A percentile compares a stretch with the other conserved stretches of the same genome.
Evolutionary conservation across 768 basidiomycete genomes (phyloP).

Genomic region (Boletellus emodensis): DNA sequence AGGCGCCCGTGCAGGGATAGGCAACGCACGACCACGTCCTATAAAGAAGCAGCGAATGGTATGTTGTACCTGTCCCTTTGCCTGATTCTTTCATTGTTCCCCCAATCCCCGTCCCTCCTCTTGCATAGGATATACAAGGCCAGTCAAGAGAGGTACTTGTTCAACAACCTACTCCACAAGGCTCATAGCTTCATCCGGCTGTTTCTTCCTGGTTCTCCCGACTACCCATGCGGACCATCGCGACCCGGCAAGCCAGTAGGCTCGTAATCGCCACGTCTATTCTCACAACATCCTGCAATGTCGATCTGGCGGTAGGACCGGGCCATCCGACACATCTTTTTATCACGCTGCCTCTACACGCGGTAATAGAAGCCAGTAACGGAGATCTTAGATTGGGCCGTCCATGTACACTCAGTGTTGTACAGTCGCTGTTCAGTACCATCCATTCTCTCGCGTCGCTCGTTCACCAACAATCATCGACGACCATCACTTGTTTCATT

Average conservation of each 20-base stretch:
- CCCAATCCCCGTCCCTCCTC: background rate
- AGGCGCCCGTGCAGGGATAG: conserved; percentile 56
- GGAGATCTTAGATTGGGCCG: conserved; percentile 11
- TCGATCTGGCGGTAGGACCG: conserved; percentile 8
- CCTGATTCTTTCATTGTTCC: background rate
- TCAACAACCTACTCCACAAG: conserved; percentile 73
- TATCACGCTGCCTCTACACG: conserved; percentile 8
- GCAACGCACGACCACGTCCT: conserved; percentile 59
- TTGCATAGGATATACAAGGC: conserved; percentile 55
- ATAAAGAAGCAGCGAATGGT: conserved; percentile 77
- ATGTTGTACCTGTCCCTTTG: conserved; percentile 16
- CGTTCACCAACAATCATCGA: conserved; percentile 18
- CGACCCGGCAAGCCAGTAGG: conserved; percentile 8
- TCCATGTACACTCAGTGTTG: conserved; percentile 23
- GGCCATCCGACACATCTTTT: background rate
- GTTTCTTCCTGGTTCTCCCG: conserved; percentile 2
- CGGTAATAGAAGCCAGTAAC: conserved; percentile 10
- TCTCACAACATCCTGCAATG: conserved; percentile 6
- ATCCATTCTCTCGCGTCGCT: conserved; percentile 10
- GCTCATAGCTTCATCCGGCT: conserved; percentile 36
- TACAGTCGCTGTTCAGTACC: conserved; percentile 21
- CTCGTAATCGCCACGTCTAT: conserved; percentile 3
- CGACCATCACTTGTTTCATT: conserved; percentile 22
- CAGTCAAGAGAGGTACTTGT: conserved; percentile 59
- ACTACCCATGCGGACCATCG: conserved; percentile 6